Evolutionary conservation across 805 yeast genomes (phyloP).

Genomic region (Metschnikowia lunata): DNA sequence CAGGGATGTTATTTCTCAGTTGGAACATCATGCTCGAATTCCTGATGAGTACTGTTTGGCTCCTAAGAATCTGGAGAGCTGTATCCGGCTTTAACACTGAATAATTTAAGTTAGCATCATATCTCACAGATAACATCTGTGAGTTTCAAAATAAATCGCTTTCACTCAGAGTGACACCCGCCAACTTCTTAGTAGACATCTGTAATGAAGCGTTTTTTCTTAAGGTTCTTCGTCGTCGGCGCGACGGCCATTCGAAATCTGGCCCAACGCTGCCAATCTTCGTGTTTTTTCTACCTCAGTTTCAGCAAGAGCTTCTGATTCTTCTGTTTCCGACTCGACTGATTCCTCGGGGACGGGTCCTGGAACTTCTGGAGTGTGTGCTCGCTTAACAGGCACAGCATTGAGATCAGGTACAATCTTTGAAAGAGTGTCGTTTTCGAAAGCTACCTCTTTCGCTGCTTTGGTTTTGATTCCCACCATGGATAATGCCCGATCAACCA

Average conservation of each 20-base stretch:
- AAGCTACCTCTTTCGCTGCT: conserved; percentile 1
- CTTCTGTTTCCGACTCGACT: conserved; percentile 18
- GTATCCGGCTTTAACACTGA: no score
- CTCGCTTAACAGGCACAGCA: conserved; percentile 3
- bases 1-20: no score
- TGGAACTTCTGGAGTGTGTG: conserved; percentile 1
- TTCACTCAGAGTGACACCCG: no score
- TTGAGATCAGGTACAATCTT: conserved; percentile 3
- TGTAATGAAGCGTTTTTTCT: no score
- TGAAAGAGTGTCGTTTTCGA: not conserved
- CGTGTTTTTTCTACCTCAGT: conserved; percentile 65
- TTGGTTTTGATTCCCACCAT: conserved; percentile 48
- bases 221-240: conserved; percentile 47
- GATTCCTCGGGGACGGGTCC: conserved; percentile 9
- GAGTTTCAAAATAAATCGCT: no score
- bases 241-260: conserved; percentile 33
- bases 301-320: conserved; percentile 36
- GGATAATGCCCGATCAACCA: conserved; percentile 45
- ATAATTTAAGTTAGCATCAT: no score
- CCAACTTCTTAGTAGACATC: no score
- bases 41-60: no score
- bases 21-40: no score
- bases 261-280: conserved; percentile 56
- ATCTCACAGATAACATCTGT: no score
- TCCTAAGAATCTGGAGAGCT: no score